Percentiles rank a stretch among this genome's conserved stretches.
These are phyloP conservation scores for Amphicarpaea edgeworthii DNA, from an alignment of 306 rosid genomes.

Conservation along the genomic window DNA sequence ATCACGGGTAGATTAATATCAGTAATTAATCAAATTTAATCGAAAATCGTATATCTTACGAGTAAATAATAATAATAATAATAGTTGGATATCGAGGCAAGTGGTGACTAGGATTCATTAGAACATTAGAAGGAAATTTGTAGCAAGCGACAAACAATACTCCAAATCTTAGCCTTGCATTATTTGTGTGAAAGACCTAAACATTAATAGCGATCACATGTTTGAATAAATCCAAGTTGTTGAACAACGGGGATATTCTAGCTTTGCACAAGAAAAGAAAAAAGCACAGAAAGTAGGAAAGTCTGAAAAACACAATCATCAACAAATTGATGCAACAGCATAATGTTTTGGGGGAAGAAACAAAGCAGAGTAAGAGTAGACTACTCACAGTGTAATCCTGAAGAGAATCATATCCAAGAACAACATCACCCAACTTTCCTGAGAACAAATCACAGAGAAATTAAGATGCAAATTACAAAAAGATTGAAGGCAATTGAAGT, in stretches of 20 bases:
- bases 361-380: background rate
- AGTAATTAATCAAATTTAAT: background rate
- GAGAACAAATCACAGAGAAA: constrained; percentile 31
- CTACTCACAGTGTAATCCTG: constrained; percentile 62
- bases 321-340: background rate
- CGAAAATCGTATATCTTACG: background rate
- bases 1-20: background rate
- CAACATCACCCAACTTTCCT: constrained; percentile 80
- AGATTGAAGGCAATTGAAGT: background rate
- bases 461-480: background rate
- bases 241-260: background rate
- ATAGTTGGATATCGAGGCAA: background rate
- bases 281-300: constrained; percentile 6
- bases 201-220: constrained; percentile 22
- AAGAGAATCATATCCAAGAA: constrained; percentile 81
- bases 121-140: constrained; percentile 3
- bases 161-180: constrained; percentile 19
- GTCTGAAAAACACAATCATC: constrained; percentile 4
- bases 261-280: background rate
- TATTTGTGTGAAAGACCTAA: background rate
- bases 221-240: constrained; percentile 38
- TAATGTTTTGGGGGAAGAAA: background rate
- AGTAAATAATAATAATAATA: background rate
- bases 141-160: background rate
- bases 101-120: constrained; percentile 1